Percentiles rank a stretch among this genome's conserved stretches.
Evolutionary conservation across 306 rosid genomes (phyloP).

Genomic region (Vachellia collinsii): DNA sequence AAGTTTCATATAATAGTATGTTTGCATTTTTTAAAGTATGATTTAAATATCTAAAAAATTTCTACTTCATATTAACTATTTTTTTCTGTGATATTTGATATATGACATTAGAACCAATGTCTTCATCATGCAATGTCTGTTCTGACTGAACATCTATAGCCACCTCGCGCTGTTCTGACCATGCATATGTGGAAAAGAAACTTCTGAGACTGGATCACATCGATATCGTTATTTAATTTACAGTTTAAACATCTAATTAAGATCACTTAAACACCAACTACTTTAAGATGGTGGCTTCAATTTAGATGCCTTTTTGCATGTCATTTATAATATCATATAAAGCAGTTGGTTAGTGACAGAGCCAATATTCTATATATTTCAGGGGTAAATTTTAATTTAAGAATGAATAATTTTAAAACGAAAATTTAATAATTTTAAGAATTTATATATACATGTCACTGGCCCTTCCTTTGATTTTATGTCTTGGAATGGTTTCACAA

Average conservation of each 20-base stretch:
- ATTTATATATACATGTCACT: too few relatives aligned
- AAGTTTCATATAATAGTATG: background rate
- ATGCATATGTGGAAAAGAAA: background rate
- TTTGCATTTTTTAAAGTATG: background rate
- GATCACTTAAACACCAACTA: background rate
- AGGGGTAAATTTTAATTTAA: background rate
- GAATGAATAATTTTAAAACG: too few relatives aligned
- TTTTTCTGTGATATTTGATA: background rate
- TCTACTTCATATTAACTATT: background rate
- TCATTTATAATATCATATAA: background rate
- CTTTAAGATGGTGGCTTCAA: background rate
- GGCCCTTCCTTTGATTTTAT: too few relatives aligned
- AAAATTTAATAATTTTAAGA: too few relatives aligned
- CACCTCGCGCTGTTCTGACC: background rate
- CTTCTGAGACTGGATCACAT: background rate
- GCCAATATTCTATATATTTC: background rate
- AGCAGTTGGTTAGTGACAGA: background rate
- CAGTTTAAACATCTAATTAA: background rate
- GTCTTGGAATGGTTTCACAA: background rate
- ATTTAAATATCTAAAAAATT: background rate
- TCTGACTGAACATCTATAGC: background rate
- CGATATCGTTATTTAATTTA: background rate
- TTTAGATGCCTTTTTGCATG: background rate
- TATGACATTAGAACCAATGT: background rate
- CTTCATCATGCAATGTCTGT: background rate